Evolutionary conservation across 371 early-diverging fungal genomes (phyloP).

Genomic region (Blakeslea trispora): DNA sequence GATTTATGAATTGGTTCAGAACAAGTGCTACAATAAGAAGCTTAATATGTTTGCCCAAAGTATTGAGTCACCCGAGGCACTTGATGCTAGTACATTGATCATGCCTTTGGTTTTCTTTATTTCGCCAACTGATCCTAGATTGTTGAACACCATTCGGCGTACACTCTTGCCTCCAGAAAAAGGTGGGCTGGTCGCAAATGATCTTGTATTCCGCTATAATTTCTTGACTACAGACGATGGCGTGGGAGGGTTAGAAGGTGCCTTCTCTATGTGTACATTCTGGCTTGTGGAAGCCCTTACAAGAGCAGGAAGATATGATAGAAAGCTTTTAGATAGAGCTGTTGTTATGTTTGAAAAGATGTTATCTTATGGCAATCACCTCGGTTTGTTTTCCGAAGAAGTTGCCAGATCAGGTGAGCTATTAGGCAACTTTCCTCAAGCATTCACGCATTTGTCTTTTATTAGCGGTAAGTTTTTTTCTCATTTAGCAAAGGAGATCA

Average conservation of each 20-base stretch:
- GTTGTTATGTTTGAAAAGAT: conserved; percentile 78
- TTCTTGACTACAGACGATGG: conserved; percentile 60
- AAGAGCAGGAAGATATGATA: conserved; percentile 73
- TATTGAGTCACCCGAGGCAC: conserved; percentile 61
- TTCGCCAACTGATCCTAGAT: conserved; percentile 73
- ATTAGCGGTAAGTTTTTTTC: conserved; percentile 68
- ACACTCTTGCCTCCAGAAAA: conserved; percentile 74
- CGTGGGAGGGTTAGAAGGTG: conserved; percentile 64
- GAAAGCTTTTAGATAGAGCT: conserved; percentile 59
- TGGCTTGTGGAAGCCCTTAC: conserved; percentile 86
- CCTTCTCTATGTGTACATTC: conserved; percentile 84
- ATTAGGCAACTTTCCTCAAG: conserved; percentile 86
- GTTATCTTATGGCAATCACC: conserved; percentile 74
- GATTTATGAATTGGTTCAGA: conserved; percentile 76
- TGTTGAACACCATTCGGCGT: conserved; percentile 66
- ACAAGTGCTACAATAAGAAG: conserved; percentile 64
- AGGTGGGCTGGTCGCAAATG: conserved; percentile 77
- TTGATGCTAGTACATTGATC: conserved; percentile 75
- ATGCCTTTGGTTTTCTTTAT: conserved; percentile 85
- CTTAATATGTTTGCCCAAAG: conserved; percentile 65
- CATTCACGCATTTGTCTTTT: conserved; percentile 82
- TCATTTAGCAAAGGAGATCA: neutral
- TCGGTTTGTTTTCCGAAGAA: conserved; percentile 78
- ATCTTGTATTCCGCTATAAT: conserved; percentile 77
- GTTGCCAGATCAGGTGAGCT: conserved; percentile 72